Evolutionary conservation across 2,329 filamentous ascomycete species (phyloP).

Genomic region (Rutstroemia sp.): DNA sequence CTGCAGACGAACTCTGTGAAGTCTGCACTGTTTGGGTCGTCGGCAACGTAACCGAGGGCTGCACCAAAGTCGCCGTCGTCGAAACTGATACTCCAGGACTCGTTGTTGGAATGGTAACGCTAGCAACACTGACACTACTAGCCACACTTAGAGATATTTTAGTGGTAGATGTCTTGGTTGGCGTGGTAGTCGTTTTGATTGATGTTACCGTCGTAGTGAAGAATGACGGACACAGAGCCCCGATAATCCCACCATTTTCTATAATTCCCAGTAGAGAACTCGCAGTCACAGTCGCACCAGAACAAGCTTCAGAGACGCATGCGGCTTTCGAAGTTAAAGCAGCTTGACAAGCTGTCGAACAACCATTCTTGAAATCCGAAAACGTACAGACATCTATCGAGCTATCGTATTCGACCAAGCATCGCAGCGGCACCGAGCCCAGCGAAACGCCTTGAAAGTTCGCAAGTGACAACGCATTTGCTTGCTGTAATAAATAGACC

Average conservation of each 20-base stretch:
- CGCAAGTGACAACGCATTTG: conserved; percentile 25
- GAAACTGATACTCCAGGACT: not conserved
- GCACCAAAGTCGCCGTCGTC: not conserved
- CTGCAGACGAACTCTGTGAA: not conserved
- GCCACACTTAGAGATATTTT: conserved; percentile 7
- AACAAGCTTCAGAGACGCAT: conserved; percentile 19
- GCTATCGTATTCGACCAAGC: conserved; percentile 23
- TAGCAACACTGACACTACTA: not conserved
- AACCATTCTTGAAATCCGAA: conserved; percentile 24
- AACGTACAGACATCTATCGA: conserved; percentile 22
- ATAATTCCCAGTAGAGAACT: conserved; percentile 27
- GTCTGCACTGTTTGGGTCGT: too few relatives aligned
- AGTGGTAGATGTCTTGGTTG: conserved; percentile 1
- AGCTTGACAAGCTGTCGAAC: conserved; percentile 22
- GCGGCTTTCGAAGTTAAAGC: conserved; percentile 15
- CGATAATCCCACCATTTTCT: conserved; percentile 23
- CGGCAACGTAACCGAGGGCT: too few relatives aligned
- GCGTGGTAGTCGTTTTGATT: conserved; percentile 1
- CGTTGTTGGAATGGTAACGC: conserved; percentile 3
- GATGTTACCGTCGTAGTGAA: conserved; percentile 9
- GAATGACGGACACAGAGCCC: conserved; percentile 21
- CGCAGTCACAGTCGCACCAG: conserved; percentile 14
- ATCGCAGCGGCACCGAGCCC: conserved; percentile 18
- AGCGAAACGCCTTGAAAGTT: conserved; percentile 27
- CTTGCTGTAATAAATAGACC: conserved; percentile 16